Percentiles rank a stretch among this genome's conserved stretches.
These are phyloP conservation scores for Rosa multiflora DNA, from an alignment of 306 rosid species.

Conservation along the genomic window DNA sequence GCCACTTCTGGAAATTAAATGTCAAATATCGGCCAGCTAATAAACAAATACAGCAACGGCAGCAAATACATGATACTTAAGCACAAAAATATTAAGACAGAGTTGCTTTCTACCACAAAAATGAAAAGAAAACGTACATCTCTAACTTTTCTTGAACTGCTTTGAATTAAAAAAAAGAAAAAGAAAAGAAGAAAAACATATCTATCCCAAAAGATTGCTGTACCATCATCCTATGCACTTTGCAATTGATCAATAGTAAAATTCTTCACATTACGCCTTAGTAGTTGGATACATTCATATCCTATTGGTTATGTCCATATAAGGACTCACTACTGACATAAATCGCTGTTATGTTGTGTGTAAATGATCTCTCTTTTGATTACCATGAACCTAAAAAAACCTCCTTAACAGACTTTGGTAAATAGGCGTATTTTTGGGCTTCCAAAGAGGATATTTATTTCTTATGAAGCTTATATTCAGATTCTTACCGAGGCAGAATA, in stretches of 20 bases:
- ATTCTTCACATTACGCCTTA: not conserved
- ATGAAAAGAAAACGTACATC: not conserved
- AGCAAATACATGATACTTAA: not conserved
- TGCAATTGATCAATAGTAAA: not conserved
- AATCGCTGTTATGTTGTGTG: not conserved
- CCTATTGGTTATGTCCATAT: not conserved
- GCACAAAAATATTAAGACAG: not conserved
- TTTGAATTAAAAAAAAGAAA: not conserved
- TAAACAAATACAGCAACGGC: not conserved
- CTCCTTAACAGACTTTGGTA: not conserved
- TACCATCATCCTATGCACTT: not conserved
- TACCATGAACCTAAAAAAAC: not conserved
- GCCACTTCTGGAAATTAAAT: not conserved
- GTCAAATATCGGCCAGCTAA: not conserved
- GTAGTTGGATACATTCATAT: not conserved
- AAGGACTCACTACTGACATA: not conserved
- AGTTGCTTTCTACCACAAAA: not conserved
- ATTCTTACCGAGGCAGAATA: not conserved
- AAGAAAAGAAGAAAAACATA: not conserved
- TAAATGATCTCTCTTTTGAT: not conserved
- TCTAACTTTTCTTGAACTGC: not conserved
- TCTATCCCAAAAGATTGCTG: not conserved
- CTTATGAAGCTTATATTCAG: not conserved
- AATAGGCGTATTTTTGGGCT: not conserved
- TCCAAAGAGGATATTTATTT: not conserved